Base-by-base conservation (phyloP, 768 basidiomycete species). In the Kwoniella botswanensis region DNA sequence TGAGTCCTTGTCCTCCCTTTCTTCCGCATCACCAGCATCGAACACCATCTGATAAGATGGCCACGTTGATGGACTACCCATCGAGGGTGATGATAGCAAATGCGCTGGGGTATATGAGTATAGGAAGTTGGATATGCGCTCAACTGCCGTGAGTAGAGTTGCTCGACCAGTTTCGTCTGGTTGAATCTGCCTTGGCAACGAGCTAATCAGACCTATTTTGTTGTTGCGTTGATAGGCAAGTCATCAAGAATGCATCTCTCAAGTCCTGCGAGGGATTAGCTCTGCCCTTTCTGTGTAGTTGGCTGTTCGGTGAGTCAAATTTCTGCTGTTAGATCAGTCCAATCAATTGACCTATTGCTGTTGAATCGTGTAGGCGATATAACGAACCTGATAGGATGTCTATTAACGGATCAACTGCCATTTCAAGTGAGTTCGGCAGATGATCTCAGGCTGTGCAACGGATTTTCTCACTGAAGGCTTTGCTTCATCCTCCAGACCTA, bases 211-310 rank as follows among this genome's bases (percentile, higher is more conserved):
- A 18, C 41, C 52, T 50, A 46, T 46, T 43, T 59, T 46, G 11
- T 11, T 15, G 18, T 46, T 26, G 41, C 21, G 41, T 46, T 42
- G 42, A 12, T 35, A 69, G 66, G 26, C 94, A 97, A 86, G 87
- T 96, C 10, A 58, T 94, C 42, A 90, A 93, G 85, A 97, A 95
- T 83, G 85, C 87, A 67, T 86, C 86, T 67, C 85, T 87, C 18
- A 88, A 90, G 81, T 93, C 92, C 55, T 93, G 91, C 81, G 93
- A 94, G 76, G 91, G 95, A 41, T 89, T 99, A 61, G 92, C 97
- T 1, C 86, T 98, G 18, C 94, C 95, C 0, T 99, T 99, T 84
- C 87, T 99, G 65, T 87, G 90, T 72, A 97, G 93, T 76, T 99
- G 97, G 97, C 85, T 94, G 68, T 86, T 93, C 24, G 94, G 94